phyloP scores from a whole-genome alignment of 805 yeast genomes.

The Starmera dryadoides region DNA sequence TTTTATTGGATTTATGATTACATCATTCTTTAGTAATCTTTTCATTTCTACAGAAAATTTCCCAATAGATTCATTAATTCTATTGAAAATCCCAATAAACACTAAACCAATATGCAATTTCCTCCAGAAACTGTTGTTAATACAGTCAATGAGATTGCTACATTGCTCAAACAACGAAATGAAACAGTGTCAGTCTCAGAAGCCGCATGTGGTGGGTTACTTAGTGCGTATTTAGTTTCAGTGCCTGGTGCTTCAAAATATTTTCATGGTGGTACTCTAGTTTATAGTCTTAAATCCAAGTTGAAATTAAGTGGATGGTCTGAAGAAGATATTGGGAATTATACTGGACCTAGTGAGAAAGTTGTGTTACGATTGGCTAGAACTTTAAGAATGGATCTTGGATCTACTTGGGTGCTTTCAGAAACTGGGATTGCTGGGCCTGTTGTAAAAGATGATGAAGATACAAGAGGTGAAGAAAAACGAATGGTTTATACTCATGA shows the following conservation, averaged over 20 bases:
- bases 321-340: conserved; percentile 55
- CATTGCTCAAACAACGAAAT: conserved; percentile 39
- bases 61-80: too few species aligned
- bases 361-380: conserved; percentile 76
- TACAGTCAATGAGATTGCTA: conserved; percentile 52
- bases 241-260: conserved; percentile 82
- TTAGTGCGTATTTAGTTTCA: conserved; percentile 73
- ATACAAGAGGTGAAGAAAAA: conserved; percentile 6
- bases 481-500: conserved; percentile 22
- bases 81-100: too few species aligned
- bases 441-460: conserved; percentile 29
- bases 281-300: conserved; percentile 70
- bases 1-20: too few species aligned
- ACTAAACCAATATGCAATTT: too few species aligned
- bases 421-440: conserved; percentile 93
- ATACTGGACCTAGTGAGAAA: conserved; percentile 76
- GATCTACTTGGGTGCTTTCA: conserved; percentile 73
- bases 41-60: too few species aligned
- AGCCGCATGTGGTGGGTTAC: conserved; percentile 85
- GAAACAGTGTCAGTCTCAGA: conserved; percentile 78
- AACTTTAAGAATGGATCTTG: conserved; percentile 70
- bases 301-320: conserved; percentile 76
- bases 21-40: too few species aligned
- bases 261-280: conserved; percentile 78
- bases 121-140: conserved; percentile 51